Percentiles rank a stretch among this genome's conserved stretches.
phyloP scores from a whole-genome alignment of 2,329 filamentous ascomycete genomes.

The Clathrospora elynae region DNA sequence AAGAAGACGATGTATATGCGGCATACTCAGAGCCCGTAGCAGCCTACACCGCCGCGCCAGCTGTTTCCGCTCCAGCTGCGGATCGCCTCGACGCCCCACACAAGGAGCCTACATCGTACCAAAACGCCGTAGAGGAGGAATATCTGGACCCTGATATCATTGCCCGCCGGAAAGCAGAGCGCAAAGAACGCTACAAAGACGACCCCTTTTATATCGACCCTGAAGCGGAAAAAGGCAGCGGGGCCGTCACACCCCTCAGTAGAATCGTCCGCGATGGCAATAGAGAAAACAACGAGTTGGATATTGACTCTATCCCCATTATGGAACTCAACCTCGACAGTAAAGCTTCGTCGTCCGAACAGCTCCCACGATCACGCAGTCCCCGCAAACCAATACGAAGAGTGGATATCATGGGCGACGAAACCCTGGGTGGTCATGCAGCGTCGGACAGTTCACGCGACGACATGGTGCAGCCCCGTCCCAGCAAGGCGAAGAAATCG shows the following conservation, averaged over 20 bases:
- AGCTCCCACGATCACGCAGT: conserved; percentile 30
- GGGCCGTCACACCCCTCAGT: conserved; percentile 76
- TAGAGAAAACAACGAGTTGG: conserved; percentile 71
- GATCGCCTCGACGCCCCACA: conserved; percentile 51
- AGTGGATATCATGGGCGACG: conserved; percentile 55
- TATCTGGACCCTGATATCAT: conserved; percentile 76
- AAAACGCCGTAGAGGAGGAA: conserved; percentile 52
- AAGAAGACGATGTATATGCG: conserved; percentile 52
- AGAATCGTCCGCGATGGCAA: conserved; percentile 71
- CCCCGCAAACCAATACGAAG: conserved; percentile 43
- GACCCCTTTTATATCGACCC: conserved; percentile 91
- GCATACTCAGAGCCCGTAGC: conserved; percentile 54
- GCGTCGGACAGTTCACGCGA: conserved; percentile 38
- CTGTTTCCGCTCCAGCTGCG: conserved; percentile 45
- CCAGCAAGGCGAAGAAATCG: conserved; percentile 60
- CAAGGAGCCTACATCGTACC: conserved; percentile 50
- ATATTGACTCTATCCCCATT: conserved; percentile 94
- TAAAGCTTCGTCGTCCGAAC: conserved; percentile 24
- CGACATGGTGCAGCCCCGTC: conserved; percentile 36
- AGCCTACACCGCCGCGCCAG: conserved; percentile 23
- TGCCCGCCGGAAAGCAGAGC: conserved; percentile 74
- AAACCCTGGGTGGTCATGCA: conserved; percentile 52
- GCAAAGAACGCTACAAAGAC: conserved; percentile 81
- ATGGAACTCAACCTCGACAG: conserved; percentile 82
- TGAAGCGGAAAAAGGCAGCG: conserved; percentile 56